Conservation (phyloP, 2,329 filamentous ascomycete species). For the Fusarium nurragi region DNA sequence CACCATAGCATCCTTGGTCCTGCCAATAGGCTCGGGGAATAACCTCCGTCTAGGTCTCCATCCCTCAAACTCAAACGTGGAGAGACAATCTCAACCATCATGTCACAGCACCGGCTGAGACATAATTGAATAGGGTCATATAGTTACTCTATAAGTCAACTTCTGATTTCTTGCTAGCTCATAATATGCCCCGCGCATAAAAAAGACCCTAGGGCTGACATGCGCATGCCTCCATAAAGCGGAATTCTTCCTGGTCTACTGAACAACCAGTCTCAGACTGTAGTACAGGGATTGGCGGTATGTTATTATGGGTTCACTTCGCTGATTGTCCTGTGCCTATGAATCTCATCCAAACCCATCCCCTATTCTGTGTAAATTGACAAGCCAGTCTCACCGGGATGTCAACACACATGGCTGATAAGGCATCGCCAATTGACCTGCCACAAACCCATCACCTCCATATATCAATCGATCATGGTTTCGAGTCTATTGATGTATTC, state of each 20-base stretch:
- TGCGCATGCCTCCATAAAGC: too few species aligned
- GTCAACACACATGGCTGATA: neutral
- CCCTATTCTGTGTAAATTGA: neutral
- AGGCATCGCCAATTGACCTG: neutral
- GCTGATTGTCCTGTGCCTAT: neutral
- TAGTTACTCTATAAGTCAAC: too few species aligned
- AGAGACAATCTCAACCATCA: neutral
- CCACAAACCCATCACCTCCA: neutral
- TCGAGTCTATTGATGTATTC: neutral
- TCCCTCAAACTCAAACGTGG: neutral
- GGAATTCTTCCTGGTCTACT: too few species aligned
- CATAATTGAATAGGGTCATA: too few species aligned
- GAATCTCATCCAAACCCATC: neutral
- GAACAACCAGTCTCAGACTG: neutral
- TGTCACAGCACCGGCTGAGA: neutral
- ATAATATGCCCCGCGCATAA: too few species aligned
- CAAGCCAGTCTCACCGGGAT: too few species aligned
- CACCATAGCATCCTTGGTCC: too few species aligned
- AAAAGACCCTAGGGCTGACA: too few species aligned
- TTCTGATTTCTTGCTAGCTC: too few species aligned
- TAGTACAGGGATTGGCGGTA: neutral
- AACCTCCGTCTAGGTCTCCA: neutral
- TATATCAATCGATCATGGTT: neutral
- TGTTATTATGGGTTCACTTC: neutral
- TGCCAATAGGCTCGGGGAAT: neutral